These are phyloP conservation scores for Ambrosiella cleistominuta DNA, from an alignment of 2,329 filamentous ascomycete genomes.

Conservation along the genomic window DNA sequence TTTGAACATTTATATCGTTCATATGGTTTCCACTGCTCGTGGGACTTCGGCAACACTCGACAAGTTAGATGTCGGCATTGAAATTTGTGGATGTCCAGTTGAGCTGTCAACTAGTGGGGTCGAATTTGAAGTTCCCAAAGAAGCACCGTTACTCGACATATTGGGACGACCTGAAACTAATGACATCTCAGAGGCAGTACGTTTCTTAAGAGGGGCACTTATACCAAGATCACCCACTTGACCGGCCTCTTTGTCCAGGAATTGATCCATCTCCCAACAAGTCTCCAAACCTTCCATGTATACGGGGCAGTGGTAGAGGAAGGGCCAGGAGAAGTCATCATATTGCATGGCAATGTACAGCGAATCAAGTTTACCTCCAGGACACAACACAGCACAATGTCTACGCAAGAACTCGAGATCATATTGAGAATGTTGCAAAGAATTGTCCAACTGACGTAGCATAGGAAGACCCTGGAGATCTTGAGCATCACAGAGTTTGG, in stretches of 20 bases:
- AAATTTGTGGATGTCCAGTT: constrained; percentile 6
- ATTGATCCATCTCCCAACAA: constrained; percentile 34
- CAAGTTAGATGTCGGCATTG: constrained; percentile 2
- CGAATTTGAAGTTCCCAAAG: not conserved
- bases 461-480: constrained; percentile 38
- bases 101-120: not conserved
- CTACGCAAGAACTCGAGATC: constrained; percentile 33
- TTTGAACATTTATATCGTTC: constrained; percentile 13
- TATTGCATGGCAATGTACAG: constrained; percentile 40
- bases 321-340: constrained; percentile 39
- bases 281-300: constrained; percentile 36
- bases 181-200: constrained; percentile 35
- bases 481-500: constrained; percentile 38
- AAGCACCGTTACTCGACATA: not conserved
- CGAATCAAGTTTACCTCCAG: constrained; percentile 37
- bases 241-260: constrained; percentile 25
- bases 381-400: constrained; percentile 38
- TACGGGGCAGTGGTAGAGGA: constrained; percentile 29
- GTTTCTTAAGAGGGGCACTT: constrained; percentile 22
- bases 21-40: constrained; percentile 24
- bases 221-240: constrained; percentile 9
- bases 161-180: constrained; percentile 19
- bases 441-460: constrained; percentile 34
- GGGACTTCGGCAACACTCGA: constrained; percentile 14
- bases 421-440: constrained; percentile 26